Conservation (phyloP, 441 rosid genomes). For the Flueggea neowawraea region DNA sequence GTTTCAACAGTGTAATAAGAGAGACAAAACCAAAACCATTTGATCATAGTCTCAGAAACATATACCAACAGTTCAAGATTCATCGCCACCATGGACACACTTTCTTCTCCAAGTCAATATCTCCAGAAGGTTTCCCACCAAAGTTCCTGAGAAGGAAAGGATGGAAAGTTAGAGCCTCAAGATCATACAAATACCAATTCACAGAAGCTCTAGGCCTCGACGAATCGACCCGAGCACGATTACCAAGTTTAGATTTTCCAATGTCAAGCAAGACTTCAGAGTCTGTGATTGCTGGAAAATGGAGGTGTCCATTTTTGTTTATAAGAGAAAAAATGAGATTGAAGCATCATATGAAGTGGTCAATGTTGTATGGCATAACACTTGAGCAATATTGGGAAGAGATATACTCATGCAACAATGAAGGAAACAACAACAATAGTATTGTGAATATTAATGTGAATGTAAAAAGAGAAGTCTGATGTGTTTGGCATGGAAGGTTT, state of each 20-base stretch:
- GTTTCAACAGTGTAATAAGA: constrained; percentile 29
- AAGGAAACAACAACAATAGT: constrained; percentile 7
- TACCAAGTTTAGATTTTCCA: constrained; percentile 37
- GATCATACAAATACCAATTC: constrained; percentile 22
- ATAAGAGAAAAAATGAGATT: constrained; percentile 29
- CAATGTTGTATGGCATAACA: constrained; percentile 45
- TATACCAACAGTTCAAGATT: constrained; percentile 51
- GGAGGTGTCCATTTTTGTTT: constrained; percentile 69
- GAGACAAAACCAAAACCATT: constrained; percentile 37
- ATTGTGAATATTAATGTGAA: constrained; percentile 26
- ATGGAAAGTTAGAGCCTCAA: constrained; percentile 37
- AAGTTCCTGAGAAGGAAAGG: constrained; percentile 39
- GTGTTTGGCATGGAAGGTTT: constrained; percentile 29
- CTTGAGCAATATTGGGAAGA: constrained; percentile 61
- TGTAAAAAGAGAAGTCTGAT: constrained; percentile 25
- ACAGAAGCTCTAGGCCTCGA: constrained; percentile 52
- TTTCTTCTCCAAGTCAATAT: constrained; percentile 45
- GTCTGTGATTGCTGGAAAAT: constrained; percentile 37
- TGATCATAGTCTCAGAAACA: constrained; percentile 30
- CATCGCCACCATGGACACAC: constrained; percentile 13
- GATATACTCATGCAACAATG: constrained; percentile 30
- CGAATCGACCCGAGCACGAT: constrained; percentile 23
- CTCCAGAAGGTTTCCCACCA: constrained; percentile 47
- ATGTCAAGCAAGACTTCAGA: constrained; percentile 21
- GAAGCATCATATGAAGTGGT: constrained; percentile 30